Evolutionary conservation across 2,329 filamentous ascomycete genomes (phyloP).

Genomic region (Venturia pyrina): DNA sequence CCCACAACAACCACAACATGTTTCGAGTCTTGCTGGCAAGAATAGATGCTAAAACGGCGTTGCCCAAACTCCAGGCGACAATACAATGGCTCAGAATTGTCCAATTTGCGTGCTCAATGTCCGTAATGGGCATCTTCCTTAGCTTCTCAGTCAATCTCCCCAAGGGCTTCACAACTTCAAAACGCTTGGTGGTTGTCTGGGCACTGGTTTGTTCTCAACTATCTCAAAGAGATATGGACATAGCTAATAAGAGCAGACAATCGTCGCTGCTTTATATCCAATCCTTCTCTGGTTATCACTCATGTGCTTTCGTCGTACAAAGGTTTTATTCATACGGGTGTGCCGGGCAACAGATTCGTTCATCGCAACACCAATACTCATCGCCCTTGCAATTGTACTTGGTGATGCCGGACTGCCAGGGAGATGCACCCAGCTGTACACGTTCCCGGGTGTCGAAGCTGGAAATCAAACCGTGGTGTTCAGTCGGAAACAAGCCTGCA

Average conservation of each 20-base stretch:
- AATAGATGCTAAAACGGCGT: neutral
- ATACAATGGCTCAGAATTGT: constrained; percentile 4
- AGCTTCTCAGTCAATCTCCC: constrained; percentile 1
- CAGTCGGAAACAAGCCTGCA: neutral
- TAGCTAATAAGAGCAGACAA: neutral
- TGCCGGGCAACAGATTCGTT: constrained; percentile 3
- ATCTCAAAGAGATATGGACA: neutral
- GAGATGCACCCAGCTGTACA: constrained; percentile 1
- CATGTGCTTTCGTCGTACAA: neutral
- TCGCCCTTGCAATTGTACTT: neutral
- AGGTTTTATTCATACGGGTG: constrained; percentile 2
- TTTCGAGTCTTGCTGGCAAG: neutral
- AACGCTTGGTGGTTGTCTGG: constrained; percentile 2
- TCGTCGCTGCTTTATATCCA: neutral
- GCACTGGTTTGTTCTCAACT: neutral
- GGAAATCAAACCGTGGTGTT: neutral
- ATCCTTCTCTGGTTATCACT: constrained; percentile 1
- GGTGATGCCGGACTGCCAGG: neutral
- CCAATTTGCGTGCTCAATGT: neutral
- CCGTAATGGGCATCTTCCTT: constrained; percentile 3
- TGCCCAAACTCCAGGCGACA: neutral
- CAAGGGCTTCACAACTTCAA: constrained; percentile 1
- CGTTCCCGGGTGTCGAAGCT: neutral
- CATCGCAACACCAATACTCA: neutral
- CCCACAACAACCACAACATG: neutral